Evolutionary conservation across 164 flowering plant genomes (phyloP).

Genomic region (Taxillus chinensis): DNA sequence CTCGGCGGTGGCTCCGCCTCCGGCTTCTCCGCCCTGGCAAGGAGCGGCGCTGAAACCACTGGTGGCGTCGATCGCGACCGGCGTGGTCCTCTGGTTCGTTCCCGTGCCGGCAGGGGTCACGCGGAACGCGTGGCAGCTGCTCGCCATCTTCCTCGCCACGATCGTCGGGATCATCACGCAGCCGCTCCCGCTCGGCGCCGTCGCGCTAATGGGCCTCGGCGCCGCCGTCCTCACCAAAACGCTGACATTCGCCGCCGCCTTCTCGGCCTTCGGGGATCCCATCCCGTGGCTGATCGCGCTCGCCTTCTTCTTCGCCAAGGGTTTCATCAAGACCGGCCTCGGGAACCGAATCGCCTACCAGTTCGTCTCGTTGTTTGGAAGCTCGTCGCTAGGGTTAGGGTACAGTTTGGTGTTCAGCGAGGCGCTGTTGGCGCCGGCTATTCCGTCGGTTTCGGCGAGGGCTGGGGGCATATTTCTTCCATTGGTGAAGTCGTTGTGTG

Average conservation of each 20-base stretch:
- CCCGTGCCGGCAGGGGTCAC: constrained; percentile 77
- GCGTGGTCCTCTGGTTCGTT: constrained; percentile 68
- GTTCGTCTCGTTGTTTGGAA: constrained; percentile 69
- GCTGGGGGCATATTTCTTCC: constrained; percentile 92
- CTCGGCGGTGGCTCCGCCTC: constrained; percentile 13
- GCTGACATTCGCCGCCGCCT: constrained; percentile 75
- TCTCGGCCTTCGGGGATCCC: constrained; percentile 93
- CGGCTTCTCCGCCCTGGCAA: constrained; percentile 56
- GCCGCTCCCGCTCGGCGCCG: constrained; percentile 91
- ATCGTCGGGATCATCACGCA: constrained; percentile 91
- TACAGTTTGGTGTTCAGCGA: constrained; percentile 84
- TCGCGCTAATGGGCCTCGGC: constrained; percentile 79
- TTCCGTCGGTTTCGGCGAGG: constrained; percentile 79
- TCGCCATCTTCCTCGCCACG: constrained; percentile 78
- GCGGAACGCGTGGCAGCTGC: constrained; percentile 72
- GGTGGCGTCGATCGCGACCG: constrained; percentile 69
- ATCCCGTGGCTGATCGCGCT: constrained; percentile 92
- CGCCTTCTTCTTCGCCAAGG: constrained; percentile 89
- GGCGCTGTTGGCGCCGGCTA: constrained; percentile 82
- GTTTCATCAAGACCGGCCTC: constrained; percentile 85
- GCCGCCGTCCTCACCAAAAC: constrained; percentile 84
- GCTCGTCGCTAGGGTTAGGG: constrained; percentile 69
- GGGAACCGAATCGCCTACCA: constrained; percentile 89
- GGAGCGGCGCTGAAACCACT: constrained; percentile 80
- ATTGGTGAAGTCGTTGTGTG: constrained; percentile 72